Evolutionary conservation across 345 rosid species (phyloP), one percentile per base, ranked within the genome.

Genomic region (Tarenaya hassleriana): DNA sequence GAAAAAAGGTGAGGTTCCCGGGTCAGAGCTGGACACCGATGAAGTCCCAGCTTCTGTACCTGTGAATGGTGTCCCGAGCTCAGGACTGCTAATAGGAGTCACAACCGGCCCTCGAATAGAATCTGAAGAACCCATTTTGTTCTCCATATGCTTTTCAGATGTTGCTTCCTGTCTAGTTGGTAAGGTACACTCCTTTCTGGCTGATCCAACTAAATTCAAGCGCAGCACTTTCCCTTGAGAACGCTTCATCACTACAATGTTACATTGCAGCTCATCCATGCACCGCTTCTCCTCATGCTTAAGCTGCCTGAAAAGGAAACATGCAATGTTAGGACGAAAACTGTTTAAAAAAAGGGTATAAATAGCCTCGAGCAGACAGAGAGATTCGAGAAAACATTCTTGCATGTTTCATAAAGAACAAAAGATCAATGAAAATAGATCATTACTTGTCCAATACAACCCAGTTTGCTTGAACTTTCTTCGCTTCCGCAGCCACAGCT

Each of bases 51-150:
- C 91, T 75, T 92, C 98, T 34, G 99, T 94, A 10, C 79, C 66
- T 51, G 97, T 88, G 63, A 94, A 88, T 44, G 97, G 80, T 32
- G 99, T 82, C 63, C 86, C 89, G 4, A 76, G 67, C 79, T 94
- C 99, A 18, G 99, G 99, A 75, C 99, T 94, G 45, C 94, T 86
- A n/a, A 72, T 67, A 55, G 95, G 84, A 63, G 95, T 83, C 24
- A 81, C 82, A 58, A 58, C 78, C 0, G 79, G 78, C 10, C 83
- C 90, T 56, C 71, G 62, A 24, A 73, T 65, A 31, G 94, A 75
- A 68, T 65, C 75, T 34, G 70, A 59, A 61, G 70, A 70, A 41
- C 56, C 60, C 34, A 63, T 70, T 60, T 82, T 73, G 34, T 42
- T 68, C 53, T 74, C 61, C 20, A 16, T 3, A 50, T 66, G 60